Base-by-base conservation (phyloP, 140 eudicot genomes). In the Stevia rebaudiana region DNA sequence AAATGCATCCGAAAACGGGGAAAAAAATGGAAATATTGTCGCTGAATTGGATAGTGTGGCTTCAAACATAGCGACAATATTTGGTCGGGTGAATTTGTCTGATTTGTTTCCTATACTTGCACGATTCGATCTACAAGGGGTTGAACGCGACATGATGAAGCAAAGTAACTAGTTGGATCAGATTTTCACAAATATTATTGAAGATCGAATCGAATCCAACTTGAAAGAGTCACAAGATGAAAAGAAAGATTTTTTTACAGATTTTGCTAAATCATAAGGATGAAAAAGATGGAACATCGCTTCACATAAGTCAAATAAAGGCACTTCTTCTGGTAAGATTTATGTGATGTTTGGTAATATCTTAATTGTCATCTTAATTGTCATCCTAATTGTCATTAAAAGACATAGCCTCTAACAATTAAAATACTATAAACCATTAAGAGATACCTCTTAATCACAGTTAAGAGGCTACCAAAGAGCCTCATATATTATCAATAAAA, bases 91-190 rank as follows among this genome's bases (percentile, higher is more conserved):
- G 5, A 81, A 81, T 30, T 2, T 78, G 31, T 81, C 83, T 33
- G 87, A 81, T 56, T 71, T 74, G 48, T 81, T 69, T 51, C 84
- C 84, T 22, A 54, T 63, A 25, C 43, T 82, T 67, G 61, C 61
- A 7, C 36, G 77, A 59, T 78, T 82, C n/a, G 89, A 83, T 55
- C 52, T 69, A 17, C 80, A 79, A 48, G 82, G 85, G 1, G 47
- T 79, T 10, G 68, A 43, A 53, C 67, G 54, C 28, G 66, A 63
- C 57, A 69, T 42, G 40, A 76, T 48, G 52, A 48, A 22, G 65
- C 46, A 62, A 53, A 65, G 19, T 7, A 16, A 31, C 8, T 57
- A 25, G 69, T 69, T 82, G 15, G 78, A 73, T 65, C 44, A 13
- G 8, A 52, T 83, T 10, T 68, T 79, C 35, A 72, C 70, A 10